phyloP scores from a whole-genome alignment of 768 basidiomycete genomes.

The Mycena kentingensis region DNA sequence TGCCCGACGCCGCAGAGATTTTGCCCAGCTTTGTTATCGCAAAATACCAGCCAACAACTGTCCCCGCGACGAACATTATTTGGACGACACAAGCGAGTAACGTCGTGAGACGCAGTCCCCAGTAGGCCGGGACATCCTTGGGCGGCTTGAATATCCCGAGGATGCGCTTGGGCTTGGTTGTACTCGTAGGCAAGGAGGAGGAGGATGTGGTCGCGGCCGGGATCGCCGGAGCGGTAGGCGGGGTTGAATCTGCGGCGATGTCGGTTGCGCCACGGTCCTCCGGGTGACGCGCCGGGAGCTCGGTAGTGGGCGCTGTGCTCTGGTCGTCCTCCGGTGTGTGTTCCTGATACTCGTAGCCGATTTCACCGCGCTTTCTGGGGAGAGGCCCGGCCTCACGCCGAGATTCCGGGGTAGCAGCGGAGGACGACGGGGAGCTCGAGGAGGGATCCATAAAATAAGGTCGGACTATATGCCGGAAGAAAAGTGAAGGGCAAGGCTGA shows the following conservation, averaged over 20 bases:
- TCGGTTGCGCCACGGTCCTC: conserved; percentile 41
- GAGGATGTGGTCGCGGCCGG: conserved; percentile 19
- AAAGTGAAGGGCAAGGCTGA: conserved; percentile 14
- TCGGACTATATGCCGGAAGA: conserved; percentile 24
- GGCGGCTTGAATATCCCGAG: conserved; percentile 43
- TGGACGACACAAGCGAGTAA: conserved; percentile 46
- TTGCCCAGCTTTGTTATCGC: conserved; percentile 22
- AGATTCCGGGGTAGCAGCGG: conserved; percentile 9
- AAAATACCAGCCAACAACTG: conserved; percentile 60
- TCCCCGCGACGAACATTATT: conserved; percentile 43
- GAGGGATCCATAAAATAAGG: conserved; percentile 18
- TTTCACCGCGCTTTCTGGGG: conserved; percentile 65
- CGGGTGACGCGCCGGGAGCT: conserved; percentile 52
- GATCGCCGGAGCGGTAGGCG: conserved; percentile 24
- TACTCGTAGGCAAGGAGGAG: conserved; percentile 18
- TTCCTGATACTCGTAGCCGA: conserved; percentile 55
- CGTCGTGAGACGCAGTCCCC: conserved; percentile 50
- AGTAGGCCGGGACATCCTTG: conserved; percentile 38
- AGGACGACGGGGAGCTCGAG: conserved; percentile 15
- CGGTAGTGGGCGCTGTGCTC: conserved; percentile 24
- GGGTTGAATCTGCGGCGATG: conserved; percentile 14
- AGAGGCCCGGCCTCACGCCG: conserved; percentile 61
- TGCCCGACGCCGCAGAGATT: conserved; percentile 15
- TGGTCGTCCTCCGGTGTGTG: conserved; percentile 24
- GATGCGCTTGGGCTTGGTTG: conserved; percentile 35